A percentile compares a stretch with the other conserved stretches of the same genome.
phyloP scores from a whole-genome alignment of 1,139 yeast species.

The Candida smagusa region DNA sequence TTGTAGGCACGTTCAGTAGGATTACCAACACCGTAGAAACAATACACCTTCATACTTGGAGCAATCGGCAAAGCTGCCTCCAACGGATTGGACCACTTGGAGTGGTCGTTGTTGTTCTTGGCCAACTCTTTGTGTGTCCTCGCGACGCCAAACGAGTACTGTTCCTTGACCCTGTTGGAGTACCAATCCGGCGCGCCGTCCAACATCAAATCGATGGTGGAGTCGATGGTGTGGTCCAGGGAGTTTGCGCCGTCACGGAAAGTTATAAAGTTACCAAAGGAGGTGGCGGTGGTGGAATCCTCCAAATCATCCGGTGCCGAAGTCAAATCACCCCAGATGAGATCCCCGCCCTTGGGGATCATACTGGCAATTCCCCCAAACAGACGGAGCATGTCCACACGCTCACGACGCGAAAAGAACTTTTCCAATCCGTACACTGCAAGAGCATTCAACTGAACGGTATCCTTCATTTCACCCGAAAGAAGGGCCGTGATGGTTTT shows the following conservation, averaged over 20 bases:
- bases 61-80: conserved; percentile 91
- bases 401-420: conserved; percentile 84
- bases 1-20: conserved; percentile 93
- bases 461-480: conserved; percentile 97
- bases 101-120: conserved; percentile 62
- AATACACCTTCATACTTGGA: conserved; percentile 83
- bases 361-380: conserved; percentile 95
- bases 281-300: conserved; percentile 27
- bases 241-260: conserved; percentile 28
- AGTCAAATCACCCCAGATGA: conserved; percentile 75
- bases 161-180: conserved; percentile 54
- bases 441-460: conserved; percentile 86
- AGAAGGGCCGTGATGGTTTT: conserved; percentile 86
- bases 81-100: conserved; percentile 89
- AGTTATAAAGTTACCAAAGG: conserved; percentile 76
- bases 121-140: conserved; percentile 53
- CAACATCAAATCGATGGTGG: conserved; percentile 62
- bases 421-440: conserved; percentile 94
- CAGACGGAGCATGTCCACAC: conserved; percentile 77
- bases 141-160: conserved; percentile 80
- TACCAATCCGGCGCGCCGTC: conserved; percentile 77
- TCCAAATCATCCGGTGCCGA: conserved; percentile 59
- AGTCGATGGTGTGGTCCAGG: conserved; percentile 59
- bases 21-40: conserved; percentile 93
- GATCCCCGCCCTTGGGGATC: conserved; percentile 93